Evolutionary conservation across 805 yeast species (phyloP).

Genomic region (Torulaspora quercuum): DNA sequence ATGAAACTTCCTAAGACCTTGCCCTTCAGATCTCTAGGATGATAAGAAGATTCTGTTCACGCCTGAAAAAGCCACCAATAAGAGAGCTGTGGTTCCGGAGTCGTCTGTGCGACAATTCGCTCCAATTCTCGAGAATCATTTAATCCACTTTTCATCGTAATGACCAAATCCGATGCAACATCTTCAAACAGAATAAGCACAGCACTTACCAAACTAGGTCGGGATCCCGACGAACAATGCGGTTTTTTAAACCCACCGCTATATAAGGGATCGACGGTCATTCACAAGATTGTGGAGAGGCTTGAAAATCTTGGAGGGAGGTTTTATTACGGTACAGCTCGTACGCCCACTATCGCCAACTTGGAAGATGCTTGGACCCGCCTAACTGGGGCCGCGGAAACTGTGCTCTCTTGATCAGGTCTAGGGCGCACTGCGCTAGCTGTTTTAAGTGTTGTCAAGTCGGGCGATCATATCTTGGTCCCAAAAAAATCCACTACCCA

Average conservation of each 20-base stretch:
- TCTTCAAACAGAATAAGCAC: no score
- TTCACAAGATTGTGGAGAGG: constrained; percentile 12
- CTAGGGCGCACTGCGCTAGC: constrained; percentile 15
- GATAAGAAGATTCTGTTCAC: no score
- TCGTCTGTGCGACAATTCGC: no score
- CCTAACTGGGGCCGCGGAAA: constrained; percentile 18
- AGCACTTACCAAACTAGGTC: no score
- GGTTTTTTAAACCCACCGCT: constrained; percentile 17
- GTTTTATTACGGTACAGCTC: constrained; percentile 17
- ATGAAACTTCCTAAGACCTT: no score
- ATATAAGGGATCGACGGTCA: constrained; percentile 18
- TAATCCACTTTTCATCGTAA: no score
- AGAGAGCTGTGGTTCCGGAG: no score
- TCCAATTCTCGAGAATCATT: no score
- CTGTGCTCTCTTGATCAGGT: constrained; percentile 17
- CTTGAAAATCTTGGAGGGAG: constrained; percentile 12
- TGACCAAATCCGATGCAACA: no score
- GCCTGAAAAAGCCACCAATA: no score
- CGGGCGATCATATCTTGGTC: constrained; percentile 16
- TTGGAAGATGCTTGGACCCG: constrained; percentile 16
- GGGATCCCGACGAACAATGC: constrained; percentile 13
- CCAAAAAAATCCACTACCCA: constrained; percentile 15
- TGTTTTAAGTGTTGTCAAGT: constrained; percentile 12
- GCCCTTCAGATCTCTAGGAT: no score
- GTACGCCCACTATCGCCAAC: constrained; percentile 16